Percentiles rank a stretch among this genome's conserved stretches.
These are phyloP conservation scores for Coniochaeta prunicola DNA, from an alignment of 2,329 filamentous ascomycete species.

Conservation along the genomic window DNA sequence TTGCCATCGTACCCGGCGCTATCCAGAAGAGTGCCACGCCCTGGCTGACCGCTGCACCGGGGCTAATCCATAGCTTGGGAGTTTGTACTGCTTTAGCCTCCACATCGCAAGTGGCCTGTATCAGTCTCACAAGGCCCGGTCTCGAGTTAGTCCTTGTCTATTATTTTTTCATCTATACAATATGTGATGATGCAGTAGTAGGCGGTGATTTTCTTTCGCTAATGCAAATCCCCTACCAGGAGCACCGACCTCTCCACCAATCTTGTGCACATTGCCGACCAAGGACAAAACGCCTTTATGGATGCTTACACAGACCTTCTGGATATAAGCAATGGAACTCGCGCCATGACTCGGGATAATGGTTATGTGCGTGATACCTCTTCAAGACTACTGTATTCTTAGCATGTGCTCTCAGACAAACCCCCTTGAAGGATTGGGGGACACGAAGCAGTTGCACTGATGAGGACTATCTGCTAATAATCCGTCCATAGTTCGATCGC, in stretches of 20 bases:
- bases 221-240: neutral
- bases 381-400: neutral
- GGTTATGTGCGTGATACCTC: neutral
- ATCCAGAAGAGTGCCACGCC: neutral
- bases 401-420: no score
- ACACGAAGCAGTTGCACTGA: no score
- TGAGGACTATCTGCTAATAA: neutral
- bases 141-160: neutral
- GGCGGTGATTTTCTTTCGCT: neutral
- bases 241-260: neutral
- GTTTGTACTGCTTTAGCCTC: neutral
- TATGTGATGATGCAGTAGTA: neutral
- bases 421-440: no score
- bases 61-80: neutral
- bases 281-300: neutral
- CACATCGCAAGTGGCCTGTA: neutral
- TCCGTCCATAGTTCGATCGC: neutral
- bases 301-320: neutral
- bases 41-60: neutral
- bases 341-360: neutral
- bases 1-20: neutral
- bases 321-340: neutral
- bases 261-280: neutral
- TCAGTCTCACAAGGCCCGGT: neutral
- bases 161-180: neutral